Percentiles rank a stretch among this genome's conserved stretches.
These are phyloP conservation scores for Neocucurbitaria cava DNA, from an alignment of 2,329 filamentous ascomycete genomes.

Conservation along the genomic window DNA sequence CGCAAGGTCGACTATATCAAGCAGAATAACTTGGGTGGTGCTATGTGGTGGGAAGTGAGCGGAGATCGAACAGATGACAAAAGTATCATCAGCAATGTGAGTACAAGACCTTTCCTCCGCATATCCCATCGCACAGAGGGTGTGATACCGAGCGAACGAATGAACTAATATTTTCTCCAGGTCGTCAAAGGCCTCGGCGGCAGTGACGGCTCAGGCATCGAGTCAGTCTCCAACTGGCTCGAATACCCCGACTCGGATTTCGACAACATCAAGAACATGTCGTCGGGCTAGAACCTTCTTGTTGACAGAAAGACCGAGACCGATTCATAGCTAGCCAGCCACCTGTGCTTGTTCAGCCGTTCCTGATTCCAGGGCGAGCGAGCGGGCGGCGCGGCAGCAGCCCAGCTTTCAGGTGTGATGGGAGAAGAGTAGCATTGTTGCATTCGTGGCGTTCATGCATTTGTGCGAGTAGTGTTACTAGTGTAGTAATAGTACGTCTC, in stretches of 20 bases:
- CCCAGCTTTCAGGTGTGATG: neutral
- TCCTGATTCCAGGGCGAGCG: neutral
- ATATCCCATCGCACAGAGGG: neutral
- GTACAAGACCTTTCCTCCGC: constrained; percentile 13
- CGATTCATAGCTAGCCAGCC: no score
- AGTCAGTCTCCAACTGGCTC: constrained; percentile 55
- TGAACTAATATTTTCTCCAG: constrained; percentile 17
- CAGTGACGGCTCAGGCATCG: constrained; percentile 51
- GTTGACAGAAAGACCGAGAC: neutral
- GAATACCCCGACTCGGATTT: constrained; percentile 61
- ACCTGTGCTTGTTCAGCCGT: no score
- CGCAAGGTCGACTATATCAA: constrained; percentile 77
- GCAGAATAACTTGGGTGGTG: constrained; percentile 74
- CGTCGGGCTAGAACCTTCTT: constrained; percentile 12
- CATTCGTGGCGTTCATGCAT: constrained; percentile 25
- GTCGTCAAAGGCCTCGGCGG: constrained; percentile 52
- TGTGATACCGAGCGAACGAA: neutral
- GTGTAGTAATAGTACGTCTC: constrained; percentile 21
- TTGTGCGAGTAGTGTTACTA: constrained; percentile 1
- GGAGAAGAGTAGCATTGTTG: neutral
- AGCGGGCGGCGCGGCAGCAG: no score
- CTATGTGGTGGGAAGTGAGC: constrained; percentile 97
- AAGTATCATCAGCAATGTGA: constrained; percentile 60
- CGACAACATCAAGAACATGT: constrained; percentile 55
- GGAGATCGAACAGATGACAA: constrained; percentile 74